phyloP scores from a whole-genome alignment of 371 early-diverging fungal genomes.

The Mucor plumbeus region DNA sequence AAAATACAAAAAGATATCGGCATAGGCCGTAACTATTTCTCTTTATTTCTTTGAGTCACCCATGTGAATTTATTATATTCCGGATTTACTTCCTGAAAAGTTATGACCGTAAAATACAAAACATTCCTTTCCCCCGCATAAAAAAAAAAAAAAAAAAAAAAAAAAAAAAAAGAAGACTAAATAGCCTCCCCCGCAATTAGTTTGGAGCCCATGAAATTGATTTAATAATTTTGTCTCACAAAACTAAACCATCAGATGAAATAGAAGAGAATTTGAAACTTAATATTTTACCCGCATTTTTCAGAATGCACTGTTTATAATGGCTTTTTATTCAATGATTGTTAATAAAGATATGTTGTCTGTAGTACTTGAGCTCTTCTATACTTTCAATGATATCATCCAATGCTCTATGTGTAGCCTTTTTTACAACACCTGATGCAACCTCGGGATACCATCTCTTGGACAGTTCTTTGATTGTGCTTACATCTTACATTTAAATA shows the following conservation, averaged over 20 bases:
- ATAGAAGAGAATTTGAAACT: background rate
- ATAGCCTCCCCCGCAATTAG: background rate
- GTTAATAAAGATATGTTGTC: constrained; percentile 53
- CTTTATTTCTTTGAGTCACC: background rate
- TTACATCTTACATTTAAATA: constrained; percentile 71
- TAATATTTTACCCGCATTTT: constrained; percentile 11
- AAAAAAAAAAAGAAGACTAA: background rate
- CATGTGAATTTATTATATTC: background rate
- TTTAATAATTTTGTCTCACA: background rate
- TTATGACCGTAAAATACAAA: background rate
- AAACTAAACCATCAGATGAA: background rate
- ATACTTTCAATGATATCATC: constrained; percentile 94
- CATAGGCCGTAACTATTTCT: background rate
- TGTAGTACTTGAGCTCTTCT: constrained; percentile 82
- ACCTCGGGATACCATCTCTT: constrained; percentile 73
- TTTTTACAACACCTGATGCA: constrained; percentile 62
- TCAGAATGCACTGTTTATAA: constrained; percentile 33
- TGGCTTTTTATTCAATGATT: constrained; percentile 25
- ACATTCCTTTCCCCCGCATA: background rate
- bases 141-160: background rate
- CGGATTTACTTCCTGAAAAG: background rate
- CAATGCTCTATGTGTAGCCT: constrained; percentile 74
- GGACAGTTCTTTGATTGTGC: constrained; percentile 88
- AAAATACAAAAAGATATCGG: background rate
- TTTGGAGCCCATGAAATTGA: constrained; percentile 1